A percentile compares a stretch with the other conserved stretches of the same genome.
These are phyloP conservation scores for Phytophthora aleatoria DNA, from an alignment of 352 stramenopile genomes.

Conservation along the genomic window DNA sequence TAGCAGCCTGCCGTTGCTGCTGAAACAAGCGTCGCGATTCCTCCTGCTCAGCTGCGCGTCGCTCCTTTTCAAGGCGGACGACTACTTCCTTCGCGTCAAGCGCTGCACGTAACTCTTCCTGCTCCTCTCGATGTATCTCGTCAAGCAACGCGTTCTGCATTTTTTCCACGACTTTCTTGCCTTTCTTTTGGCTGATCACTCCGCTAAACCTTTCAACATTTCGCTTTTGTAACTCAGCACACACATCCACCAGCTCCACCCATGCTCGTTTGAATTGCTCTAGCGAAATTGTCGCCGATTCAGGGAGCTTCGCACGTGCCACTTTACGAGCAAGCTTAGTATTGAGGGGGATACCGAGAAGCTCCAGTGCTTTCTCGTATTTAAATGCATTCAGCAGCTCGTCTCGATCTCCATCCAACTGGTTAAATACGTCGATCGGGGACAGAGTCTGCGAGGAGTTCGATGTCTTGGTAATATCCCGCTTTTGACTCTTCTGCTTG, in stretches of 20 bases:
- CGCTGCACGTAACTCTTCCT: slow-evolving; percentile 54
- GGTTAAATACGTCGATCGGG: slow-evolving; percentile 62
- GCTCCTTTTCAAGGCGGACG: slow-evolving; percentile 49
- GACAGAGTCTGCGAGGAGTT: slow-evolving; percentile 34
- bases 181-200: slow-evolving; percentile 11
- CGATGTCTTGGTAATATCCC: neutral
- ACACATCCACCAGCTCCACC: slow-evolving; percentile 54
- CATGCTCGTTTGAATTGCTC: slow-evolving; percentile 66
- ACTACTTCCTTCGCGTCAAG: slow-evolving; percentile 62
- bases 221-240: slow-evolving; percentile 48
- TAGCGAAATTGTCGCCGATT: slow-evolving; percentile 40
- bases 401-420: slow-evolving; percentile 65
- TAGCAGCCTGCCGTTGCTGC: slow-evolving; percentile 55
- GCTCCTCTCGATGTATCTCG: slow-evolving; percentile 46
- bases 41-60: slow-evolving; percentile 49
- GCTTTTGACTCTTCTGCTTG: slow-evolving; percentile 20
- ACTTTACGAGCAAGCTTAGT: slow-evolving; percentile 23
- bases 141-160: slow-evolving; percentile 42
- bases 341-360: slow-evolving; percentile 40
- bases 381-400: slow-evolving; percentile 67
- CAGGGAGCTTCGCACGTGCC: slow-evolving; percentile 41
- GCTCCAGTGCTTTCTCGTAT: slow-evolving; percentile 63
- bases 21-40: slow-evolving; percentile 49
- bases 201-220: slow-evolving; percentile 10
- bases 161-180: slow-evolving; percentile 24